phyloP scores from a whole-genome alignment of 148 eudicot species.

The Camellia lanceoleosa region DNA sequence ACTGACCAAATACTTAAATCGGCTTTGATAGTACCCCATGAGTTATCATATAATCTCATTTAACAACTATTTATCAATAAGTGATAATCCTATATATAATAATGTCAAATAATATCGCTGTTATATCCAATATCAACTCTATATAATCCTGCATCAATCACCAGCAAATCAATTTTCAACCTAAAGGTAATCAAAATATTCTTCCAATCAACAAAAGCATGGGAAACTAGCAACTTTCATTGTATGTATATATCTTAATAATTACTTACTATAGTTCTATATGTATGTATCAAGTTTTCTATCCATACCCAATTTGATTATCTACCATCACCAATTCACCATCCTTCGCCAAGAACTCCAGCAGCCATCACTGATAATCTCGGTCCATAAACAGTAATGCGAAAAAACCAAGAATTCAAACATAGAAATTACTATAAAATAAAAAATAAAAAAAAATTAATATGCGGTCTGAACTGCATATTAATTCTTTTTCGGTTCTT shows the following conservation, averaged over 20 bases:
- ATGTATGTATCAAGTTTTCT: constrained; percentile 8
- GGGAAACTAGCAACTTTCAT: constrained; percentile 17
- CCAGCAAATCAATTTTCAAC: constrained; percentile 3
- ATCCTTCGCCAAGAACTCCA: constrained; percentile 3
- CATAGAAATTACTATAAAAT: not conserved
- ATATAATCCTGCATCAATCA: constrained; percentile 17
- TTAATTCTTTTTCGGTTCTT: no score
- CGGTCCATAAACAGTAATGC: not conserved
- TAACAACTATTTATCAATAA: no score
- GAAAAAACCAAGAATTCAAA: not conserved
- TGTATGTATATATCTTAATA: not conserved
- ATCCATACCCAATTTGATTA: constrained; percentile 15
- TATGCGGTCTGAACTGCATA: no score
- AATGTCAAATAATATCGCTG: no score
- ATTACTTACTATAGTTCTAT: not conserved
- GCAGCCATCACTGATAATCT: constrained; percentile 9
- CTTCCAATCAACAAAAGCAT: constrained; percentile 18
- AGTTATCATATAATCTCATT: no score
- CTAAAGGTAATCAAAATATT: constrained; percentile 11
- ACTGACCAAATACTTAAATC: no score
- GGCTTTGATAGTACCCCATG: no score
- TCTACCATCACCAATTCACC: constrained; percentile 5
- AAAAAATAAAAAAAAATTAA: no score
- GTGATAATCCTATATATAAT: no score
- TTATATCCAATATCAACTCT: no score